Evolutionary conservation across 23 red algal species (phyloP).

Genomic region (Gracilaria caudata): DNA sequence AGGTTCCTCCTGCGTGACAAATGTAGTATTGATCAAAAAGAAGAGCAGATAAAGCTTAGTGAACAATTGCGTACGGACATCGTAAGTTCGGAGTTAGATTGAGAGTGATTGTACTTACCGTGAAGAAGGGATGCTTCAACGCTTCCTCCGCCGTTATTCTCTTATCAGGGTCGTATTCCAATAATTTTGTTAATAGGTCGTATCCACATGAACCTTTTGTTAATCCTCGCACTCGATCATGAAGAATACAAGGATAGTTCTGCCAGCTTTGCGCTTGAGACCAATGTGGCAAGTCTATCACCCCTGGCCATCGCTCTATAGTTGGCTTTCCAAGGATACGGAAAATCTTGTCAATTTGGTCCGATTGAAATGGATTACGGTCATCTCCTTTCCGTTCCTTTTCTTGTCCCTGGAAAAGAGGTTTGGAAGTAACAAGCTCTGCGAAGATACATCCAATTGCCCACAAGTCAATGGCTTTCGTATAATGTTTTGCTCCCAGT

Average conservation of each 20-base stretch:
- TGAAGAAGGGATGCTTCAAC: slow-evolving; percentile 78
- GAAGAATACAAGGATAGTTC: slow-evolving; percentile 59
- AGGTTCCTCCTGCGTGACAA: slow-evolving; percentile 66
- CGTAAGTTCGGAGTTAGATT: neutral
- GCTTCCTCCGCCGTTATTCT: slow-evolving; percentile 81
- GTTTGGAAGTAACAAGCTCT: slow-evolving; percentile 81
- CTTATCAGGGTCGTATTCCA: slow-evolving; percentile 89
- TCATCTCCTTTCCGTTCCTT: slow-evolving; percentile 78
- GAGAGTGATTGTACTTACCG: slow-evolving; percentile 37
- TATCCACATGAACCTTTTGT: slow-evolving; percentile 56
- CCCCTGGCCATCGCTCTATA: slow-evolving; percentile 77
- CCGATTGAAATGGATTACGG: slow-evolving; percentile 85
- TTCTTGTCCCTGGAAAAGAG: slow-evolving; percentile 87
- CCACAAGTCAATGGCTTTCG: slow-evolving; percentile 92
- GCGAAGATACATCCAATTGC: slow-evolving; percentile 94
- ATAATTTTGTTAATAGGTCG: slow-evolving; percentile 72
- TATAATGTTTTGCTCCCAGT: slow-evolving; percentile 86
- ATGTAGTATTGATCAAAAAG: neutral
- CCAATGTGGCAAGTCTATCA: slow-evolving; percentile 64
- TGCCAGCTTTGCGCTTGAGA: slow-evolving; percentile 74
- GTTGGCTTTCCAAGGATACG: slow-evolving; percentile 86
- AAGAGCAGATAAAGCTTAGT: neutral
- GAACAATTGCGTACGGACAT: neutral
- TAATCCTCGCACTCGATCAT: slow-evolving; percentile 68
- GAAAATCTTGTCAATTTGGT: slow-evolving; percentile 94